Evolutionary conservation across 495 filamentous ascomycete genomes (phyloP), one percentile per base, ranked within the genome.

Genomic region (Podospora bellae-mahoneyi): DNA sequence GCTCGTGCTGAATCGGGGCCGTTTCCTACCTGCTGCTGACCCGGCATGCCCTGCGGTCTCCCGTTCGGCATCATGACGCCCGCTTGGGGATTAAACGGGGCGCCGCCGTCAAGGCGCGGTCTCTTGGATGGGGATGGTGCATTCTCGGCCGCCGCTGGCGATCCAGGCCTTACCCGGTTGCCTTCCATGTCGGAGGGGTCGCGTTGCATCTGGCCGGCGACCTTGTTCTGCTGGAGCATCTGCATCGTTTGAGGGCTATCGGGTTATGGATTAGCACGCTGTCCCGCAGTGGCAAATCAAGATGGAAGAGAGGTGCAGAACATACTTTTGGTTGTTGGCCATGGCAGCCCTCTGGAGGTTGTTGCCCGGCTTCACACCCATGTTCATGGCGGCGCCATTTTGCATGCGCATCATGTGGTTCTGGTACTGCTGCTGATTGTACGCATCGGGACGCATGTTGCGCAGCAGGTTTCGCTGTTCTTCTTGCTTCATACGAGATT

Each of bases 121-220:
- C 95, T 85, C 81, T 99, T 99, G 64, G 89, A 92, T 9, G 95
- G 94, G 26, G 95, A 97, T 5, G 93, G 91, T 32, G 92, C 92
- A 73, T 96, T 96, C 56, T 97, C 94, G 30, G 86, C 87, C 6
- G 90, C 89, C 32, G 90, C 87, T 5, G 92, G 93, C 48, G 92
- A 97, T 68, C 90, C 90, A 28, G 92, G 89, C 58, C 91, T 88
- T 73, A 90, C 85, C 68, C 86, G 90, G 78, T 90, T 92, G 79
- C 92, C 92, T 66, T 97, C 93, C 81, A 96, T 92, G 60, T 91
- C 91, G 6, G 92, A 92, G 62, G 91, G 90, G 62, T 94, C 90
- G 60, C 92, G 86, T 76, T 92, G 90, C 91, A 97, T 94, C 76
- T 89, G 88, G 64, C 85, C 88, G 72, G 84, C 89, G 66, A 84